Evolutionary conservation across 225 moss, liverwort and hornwort species (phyloP), one percentile per base, ranked within the genome.

Genomic region (Climacium dendroides): DNA sequence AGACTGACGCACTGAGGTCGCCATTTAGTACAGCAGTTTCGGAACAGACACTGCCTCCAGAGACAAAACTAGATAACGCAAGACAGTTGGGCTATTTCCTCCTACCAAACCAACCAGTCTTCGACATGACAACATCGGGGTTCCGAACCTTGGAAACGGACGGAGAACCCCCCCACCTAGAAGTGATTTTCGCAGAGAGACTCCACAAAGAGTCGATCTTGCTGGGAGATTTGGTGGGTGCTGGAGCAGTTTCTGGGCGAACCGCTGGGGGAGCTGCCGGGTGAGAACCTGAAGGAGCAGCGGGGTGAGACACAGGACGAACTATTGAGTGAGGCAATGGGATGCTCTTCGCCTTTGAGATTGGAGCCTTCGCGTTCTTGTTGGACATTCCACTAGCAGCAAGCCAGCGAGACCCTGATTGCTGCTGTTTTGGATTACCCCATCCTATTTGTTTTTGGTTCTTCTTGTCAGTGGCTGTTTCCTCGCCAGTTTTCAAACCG

Each of bases 341-440:
- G 35, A 45, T 78, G 85, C 84, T 88, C 90, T 94, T 97, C 54
- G 84, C 55, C 86, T 92, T 94, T 13, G 93, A 84, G 52, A 89
- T 88, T 61, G 95, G 88, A 59, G 90, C 91, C 89, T 96, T 99
- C 6, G 93, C 61, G 76, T 88, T 89, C 92, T 99, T 99, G 82
- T 99, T 97, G 84, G 93, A 91, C 97, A 99, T 99, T 79, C 98
- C 98, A 92, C 94, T 99, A 28, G 98, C 98, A 81, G 94, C 93
- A 89, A 99, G 95, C 98, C 98, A 99, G 53, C 98, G 95, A 73
- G 98, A 99, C 22, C 96, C 97, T 82, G 97, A 96, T 88, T 95
- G 97, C 85, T 95, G 95, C 85, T 99, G 98, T 90, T 96, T 99
- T 80, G 95, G 92, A 85, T 85, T 96, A 41, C 95, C 97, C 98